phyloP scores from a whole-genome alignment of 2,329 filamentous ascomycete genomes.

The Apiospora sp. region DNA sequence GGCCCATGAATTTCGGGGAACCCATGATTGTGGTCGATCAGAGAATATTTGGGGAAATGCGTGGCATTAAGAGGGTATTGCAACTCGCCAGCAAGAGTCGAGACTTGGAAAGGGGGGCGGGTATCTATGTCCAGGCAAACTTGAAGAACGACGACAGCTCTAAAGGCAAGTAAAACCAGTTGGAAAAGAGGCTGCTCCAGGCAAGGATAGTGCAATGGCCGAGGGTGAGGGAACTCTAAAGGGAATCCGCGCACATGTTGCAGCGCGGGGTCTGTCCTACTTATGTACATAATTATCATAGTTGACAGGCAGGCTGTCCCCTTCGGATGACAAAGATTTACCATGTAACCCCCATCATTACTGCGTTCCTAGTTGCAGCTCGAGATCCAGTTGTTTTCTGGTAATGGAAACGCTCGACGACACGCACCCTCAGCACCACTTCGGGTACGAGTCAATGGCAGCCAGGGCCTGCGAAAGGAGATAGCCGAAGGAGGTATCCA shows the following conservation, averaged over 20 bases:
- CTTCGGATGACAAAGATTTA: not conserved
- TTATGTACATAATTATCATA: not conserved
- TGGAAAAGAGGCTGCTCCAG: not conserved
- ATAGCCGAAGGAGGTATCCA: constrained; percentile 23
- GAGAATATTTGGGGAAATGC: not conserved
- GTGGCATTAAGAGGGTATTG: not conserved
- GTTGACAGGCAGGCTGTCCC: not conserved
- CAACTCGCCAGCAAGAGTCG: not conserved
- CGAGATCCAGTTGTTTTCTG: constrained; percentile 16
- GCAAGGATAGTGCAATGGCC: constrained; percentile 8
- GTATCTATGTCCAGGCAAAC: not conserved
- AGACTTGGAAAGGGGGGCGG: not conserved
- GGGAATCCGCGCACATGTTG: not conserved
- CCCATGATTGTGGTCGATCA: constrained; percentile 49
- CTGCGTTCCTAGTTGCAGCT: not conserved
- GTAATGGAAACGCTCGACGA: constrained; percentile 12
- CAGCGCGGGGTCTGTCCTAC: constrained; percentile 20
- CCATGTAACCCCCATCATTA: not conserved
- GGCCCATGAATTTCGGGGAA: constrained; percentile 63
- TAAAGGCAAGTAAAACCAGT: not conserved
- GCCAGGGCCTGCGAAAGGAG: constrained; percentile 7
- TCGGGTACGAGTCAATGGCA: constrained; percentile 4
- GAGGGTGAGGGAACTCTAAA: constrained; percentile 13
- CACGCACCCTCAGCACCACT: not conserved
- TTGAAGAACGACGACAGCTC: not conserved